Base-by-base conservation (phyloP, 176 grass and related monocot genomes). In the Ensete glaucum region DNA sequence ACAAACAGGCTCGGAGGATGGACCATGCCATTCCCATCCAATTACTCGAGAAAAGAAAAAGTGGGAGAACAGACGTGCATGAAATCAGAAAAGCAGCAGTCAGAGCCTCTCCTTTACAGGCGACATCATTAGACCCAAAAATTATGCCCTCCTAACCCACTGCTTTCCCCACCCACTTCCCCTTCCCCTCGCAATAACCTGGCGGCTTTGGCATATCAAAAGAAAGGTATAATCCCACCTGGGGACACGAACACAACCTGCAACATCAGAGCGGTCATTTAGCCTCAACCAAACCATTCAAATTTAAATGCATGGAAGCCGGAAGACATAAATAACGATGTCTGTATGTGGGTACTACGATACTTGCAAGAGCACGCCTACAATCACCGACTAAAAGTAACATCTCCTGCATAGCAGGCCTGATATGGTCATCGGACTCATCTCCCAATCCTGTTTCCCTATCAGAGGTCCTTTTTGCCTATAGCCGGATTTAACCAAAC, bases 21-120 rank as follows among this genome's bases (percentile, higher is more conserved):
- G 52, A 74, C 27, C 73, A 76, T 62, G 58, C 58, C 74, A 50
- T 50, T 60, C 55, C 56, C 74, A 22, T 62, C 74, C 74, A 50
- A 62, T 50, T 4, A 50, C 56, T 62, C 73, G 2, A 9, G 73
- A 62, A 55, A 76, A 50, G 13, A 43, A 43, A 64, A 76, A 76
- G 56, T 50, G 19, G 56, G 74, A 58, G 58, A 62, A 76, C 43
- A 62, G 55, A 56, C 23, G 74, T 9, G 74, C 9, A n/a, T 50
- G 16, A 27, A 76, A 62, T 52, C 23, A 62, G 29, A 50, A 52
- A 76, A 62, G 29, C 26, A 74, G 34, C 11, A 63, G 29, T 9
- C 19, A 20, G 24, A 14, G 43, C 12, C 27, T 49, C 55, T 50
- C 26, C 26, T 73, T 21, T 73, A 50, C 20, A 73, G 71, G 17